Percentiles rank a stretch among this genome's conserved stretches.
phyloP scores from a whole-genome alignment of 768 basidiomycete genomes.

The Amanita jacksonii region DNA sequence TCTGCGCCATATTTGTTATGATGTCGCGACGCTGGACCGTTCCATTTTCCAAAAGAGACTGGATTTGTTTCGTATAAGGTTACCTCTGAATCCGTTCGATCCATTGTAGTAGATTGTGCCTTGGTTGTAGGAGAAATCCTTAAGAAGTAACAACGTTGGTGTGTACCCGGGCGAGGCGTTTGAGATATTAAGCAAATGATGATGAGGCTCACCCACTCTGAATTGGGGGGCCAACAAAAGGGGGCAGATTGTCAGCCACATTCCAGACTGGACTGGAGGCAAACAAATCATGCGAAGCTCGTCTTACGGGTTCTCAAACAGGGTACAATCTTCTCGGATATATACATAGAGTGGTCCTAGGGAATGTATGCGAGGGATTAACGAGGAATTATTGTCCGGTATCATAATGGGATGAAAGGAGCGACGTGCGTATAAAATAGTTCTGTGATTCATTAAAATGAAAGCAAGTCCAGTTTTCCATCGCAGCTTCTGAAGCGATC shows the following conservation, averaged over 20 bases:
- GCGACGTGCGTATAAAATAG: not conserved
- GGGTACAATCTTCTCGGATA: slow-evolving; percentile 1
- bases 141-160: not conserved
- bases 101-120: too few relatives aligned
- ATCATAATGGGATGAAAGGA: slow-evolving; percentile 1
- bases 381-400: not conserved
- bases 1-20: too few relatives aligned
- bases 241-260: slow-evolving; percentile 7
- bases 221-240: too few relatives aligned
- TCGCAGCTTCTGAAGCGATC: not conserved
- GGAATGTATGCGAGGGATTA: not conserved
- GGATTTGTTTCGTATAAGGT: too few relatives aligned
- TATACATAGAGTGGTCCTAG: not conserved
- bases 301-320: not conserved
- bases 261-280: not conserved
- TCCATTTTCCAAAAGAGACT: too few relatives aligned
- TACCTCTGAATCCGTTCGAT: too few relatives aligned
- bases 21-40: too few relatives aligned
- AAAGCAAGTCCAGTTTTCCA: slow-evolving; percentile 5
- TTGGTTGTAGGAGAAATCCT: too few relatives aligned
- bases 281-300: not conserved
- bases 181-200: too few relatives aligned
- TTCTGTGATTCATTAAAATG: not conserved
- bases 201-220: too few relatives aligned
- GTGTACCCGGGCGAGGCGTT: too few relatives aligned